Percentiles rank a stretch among this genome's conserved stretches.
Evolutionary conservation across 495 filamentous ascomycete genomes (phyloP).

Genomic region (Acidiella bohemica): DNA sequence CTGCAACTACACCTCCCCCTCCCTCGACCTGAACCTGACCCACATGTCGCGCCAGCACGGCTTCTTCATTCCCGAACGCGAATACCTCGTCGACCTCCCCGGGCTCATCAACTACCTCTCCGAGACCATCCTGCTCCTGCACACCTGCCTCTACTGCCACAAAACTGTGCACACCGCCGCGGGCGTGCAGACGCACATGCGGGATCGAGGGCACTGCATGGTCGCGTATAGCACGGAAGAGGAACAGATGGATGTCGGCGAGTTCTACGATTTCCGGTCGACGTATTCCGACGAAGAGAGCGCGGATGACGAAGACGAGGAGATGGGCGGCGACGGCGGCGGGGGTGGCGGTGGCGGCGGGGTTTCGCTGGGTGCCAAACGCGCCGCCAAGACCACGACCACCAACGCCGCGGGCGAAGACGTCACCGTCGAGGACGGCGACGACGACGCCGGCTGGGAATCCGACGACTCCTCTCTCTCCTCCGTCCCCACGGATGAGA

Average conservation of each 20-base stretch:
- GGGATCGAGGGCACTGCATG: constrained; percentile 90
- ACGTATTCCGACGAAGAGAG: constrained; percentile 71
- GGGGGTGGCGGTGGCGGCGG: too few relatives aligned
- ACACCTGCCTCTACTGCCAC: constrained; percentile 75
- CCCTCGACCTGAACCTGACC: constrained; percentile 53
- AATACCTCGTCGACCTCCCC: constrained; percentile 66
- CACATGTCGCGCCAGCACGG: constrained; percentile 92
- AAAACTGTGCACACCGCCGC: constrained; percentile 57
- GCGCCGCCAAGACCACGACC: constrained; percentile 31
- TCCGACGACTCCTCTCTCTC: constrained; percentile 79
- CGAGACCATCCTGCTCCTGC: constrained; percentile 59
- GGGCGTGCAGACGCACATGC: constrained; percentile 88
- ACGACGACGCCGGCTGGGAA: constrained; percentile 69
- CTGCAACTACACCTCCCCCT: constrained; percentile 70
- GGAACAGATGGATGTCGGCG: constrained; percentile 89
- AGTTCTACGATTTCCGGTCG: constrained; percentile 93
- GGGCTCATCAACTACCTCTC: constrained; percentile 66
- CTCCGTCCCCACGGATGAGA: constrained; percentile 64
- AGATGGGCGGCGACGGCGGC: too few relatives aligned
- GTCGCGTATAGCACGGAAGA: constrained; percentile 82
- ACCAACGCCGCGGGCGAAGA: constrained; percentile 15
- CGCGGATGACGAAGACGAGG: constrained; percentile 32
- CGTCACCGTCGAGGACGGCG: constrained; percentile 36
- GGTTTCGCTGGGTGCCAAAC: constrained; percentile 43
- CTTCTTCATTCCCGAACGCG: constrained; percentile 86